Evolutionary conservation across 257 asterid species (phyloP).

Genomic region (Solanum medicagineum): DNA sequence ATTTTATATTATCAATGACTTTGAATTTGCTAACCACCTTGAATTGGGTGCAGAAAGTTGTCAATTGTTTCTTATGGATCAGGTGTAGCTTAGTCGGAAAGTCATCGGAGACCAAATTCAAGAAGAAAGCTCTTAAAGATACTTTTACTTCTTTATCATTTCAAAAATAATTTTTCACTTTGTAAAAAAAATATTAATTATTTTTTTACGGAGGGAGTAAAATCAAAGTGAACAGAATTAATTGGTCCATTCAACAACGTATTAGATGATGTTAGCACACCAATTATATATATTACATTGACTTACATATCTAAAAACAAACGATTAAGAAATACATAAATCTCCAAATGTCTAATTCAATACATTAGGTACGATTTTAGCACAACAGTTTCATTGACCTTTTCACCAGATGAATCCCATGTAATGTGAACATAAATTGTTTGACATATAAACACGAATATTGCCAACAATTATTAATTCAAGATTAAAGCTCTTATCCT

Average conservation of each 20-base stretch:
- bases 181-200: too few relatives aligned
- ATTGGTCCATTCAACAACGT: neutral
- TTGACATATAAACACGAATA: neutral
- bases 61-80: neutral
- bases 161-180: too few relatives aligned
- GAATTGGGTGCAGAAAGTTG: neutral
- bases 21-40: neutral
- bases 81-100: neutral
- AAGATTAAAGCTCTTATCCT: neutral
- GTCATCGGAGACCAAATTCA: neutral
- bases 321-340: neutral
- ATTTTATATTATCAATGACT: neutral
- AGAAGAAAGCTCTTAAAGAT: too few relatives aligned
- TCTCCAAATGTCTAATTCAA: neutral
- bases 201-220: too few relatives aligned
- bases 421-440: neutral
- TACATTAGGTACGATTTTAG: neutral
- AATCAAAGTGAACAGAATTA: neutral
- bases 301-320: neutral
- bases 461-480: neutral
- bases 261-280: neutral
- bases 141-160: too few relatives aligned
- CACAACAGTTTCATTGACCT: neutral
- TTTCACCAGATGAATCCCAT: neutral
- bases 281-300: neutral